Evolutionary conservation across 352 stramenopile genomes (phyloP), one percentile per base, ranked within the genome.

Genomic region (Phytophthora macrochlamydospora): DNA sequence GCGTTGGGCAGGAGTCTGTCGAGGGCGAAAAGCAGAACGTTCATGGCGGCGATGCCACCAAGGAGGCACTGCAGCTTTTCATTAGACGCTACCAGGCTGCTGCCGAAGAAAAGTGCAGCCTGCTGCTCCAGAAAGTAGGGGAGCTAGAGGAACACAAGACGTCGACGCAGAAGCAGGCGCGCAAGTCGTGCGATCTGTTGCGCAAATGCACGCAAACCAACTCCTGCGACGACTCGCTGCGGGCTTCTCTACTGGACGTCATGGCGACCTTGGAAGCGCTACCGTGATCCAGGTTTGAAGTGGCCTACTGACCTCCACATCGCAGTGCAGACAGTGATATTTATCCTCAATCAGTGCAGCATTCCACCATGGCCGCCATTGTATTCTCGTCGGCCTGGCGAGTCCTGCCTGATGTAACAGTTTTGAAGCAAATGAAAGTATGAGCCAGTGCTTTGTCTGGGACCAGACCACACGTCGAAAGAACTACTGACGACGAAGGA

Each of bases 61-160:
- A 86, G 63, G 64, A 75, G 28, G 64, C 68, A 18, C 51, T 89
- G 12, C 63, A 84, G 49, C 65, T 75, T 28, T 89, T 89, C 29
- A 53, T 91, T 7, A 68, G 68, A 24, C 78, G 57, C 4, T 89
- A 88, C 49, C 80, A 76, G 53, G 45, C 62, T 50, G 58, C 59
- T 3, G 78, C 80, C 2, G 83, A 91, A 71, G 73, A 54, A 1
- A 88, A 89, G 32, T 88, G 78, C 60, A 59, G 62, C 1, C 51
- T 68, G 37, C 46, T 89, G 33, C 49, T 67, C 2, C 40, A 73
- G 45, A 74, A 80, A 13, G 67, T 83, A 24, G 59, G 49, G 1
- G 40, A 71, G 4, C 57, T 85, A 31, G 56, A 91, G 30, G 53
- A 61, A 28, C 62, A 67, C 56, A 67, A 74, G 13, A 54, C 30